These are phyloP conservation scores for Apiotrichum porosum DNA, from an alignment of 1,284 basidiomycete species.

Conservation along the genomic window DNA sequence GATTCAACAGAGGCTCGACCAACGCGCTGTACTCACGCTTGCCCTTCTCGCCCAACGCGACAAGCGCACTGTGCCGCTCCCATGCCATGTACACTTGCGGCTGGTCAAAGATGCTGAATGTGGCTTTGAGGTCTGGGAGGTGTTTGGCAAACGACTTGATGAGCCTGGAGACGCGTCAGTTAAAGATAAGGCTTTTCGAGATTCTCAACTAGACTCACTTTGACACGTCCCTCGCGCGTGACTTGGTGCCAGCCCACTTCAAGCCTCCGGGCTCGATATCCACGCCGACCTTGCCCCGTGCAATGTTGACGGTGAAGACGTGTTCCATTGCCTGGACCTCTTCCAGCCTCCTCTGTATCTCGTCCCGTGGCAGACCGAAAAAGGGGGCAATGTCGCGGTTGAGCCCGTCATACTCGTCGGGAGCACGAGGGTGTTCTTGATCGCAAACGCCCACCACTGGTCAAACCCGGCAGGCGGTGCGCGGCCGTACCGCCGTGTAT, in stretches of 20 bases:
- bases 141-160: slow-evolving; percentile 39
- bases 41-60: slow-evolving; percentile 46
- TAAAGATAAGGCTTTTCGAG: too few species aligned
- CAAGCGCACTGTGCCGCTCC: slow-evolving; percentile 43
- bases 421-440: slow-evolving; percentile 65
- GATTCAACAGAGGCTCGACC: too few species aligned
- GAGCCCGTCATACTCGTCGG: slow-evolving; percentile 84
- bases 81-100: slow-evolving; percentile 51
- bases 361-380: slow-evolving; percentile 63
- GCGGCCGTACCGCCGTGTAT: slow-evolving; percentile 67
- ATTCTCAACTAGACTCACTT: too few species aligned
- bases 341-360: slow-evolving; percentile 62
- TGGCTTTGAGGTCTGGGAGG: slow-evolving; percentile 47
- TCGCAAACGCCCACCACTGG: slow-evolving; percentile 77
- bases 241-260: slow-evolving; percentile 39
- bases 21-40: slow-evolving; percentile 41
- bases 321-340: slow-evolving; percentile 50
- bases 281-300: slow-evolving; percentile 15
- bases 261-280: slow-evolving; percentile 41
- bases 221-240: slow-evolving; percentile 33
- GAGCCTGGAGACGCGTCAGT: slow-evolving; percentile 22
- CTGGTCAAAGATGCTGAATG: slow-evolving; percentile 52
- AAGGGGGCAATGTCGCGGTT: slow-evolving; percentile 75
- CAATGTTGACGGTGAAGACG: slow-evolving; percentile 41
- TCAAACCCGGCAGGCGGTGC: slow-evolving; percentile 81